phyloP scores from a whole-genome alignment of 2,329 filamentous ascomycete species.

The Aciculosporium take region DNA sequence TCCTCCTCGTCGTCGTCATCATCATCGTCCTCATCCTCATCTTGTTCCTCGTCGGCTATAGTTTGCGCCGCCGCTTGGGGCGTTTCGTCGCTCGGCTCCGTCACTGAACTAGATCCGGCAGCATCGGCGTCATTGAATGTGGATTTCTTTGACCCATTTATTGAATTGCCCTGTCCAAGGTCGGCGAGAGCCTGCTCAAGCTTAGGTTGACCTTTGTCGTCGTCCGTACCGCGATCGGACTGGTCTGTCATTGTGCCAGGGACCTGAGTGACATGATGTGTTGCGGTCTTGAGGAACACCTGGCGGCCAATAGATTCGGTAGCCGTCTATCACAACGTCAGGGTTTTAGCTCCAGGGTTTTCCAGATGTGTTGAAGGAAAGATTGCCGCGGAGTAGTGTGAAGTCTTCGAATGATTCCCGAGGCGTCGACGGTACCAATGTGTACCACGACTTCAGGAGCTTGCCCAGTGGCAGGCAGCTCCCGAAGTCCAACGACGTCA shows the following conservation, averaged over 20 bases:
- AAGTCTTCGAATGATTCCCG: background rate
- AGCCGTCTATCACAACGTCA: background rate
- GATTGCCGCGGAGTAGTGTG: background rate
- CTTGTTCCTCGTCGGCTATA: conserved; percentile 17
- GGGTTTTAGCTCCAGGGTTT: background rate
- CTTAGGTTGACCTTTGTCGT: background rate
- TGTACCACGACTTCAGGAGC: background rate
- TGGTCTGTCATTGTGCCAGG: conserved; percentile 6
- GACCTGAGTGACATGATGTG: conserved; percentile 4
- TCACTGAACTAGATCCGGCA: background rate
- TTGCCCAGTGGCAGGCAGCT: background rate
- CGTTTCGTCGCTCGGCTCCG: background rate
- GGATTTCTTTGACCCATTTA: background rate
- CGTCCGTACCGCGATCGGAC: conserved; percentile 4
- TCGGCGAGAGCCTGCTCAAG: background rate
- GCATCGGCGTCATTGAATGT: background rate
- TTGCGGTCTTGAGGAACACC: background rate
- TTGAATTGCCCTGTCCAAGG: background rate
- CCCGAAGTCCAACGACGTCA: conserved; percentile 1
- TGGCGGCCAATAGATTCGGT: background rate
- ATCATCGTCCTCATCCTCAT: conserved; percentile 30
- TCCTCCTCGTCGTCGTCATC: conserved; percentile 33
- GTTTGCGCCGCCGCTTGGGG: background rate
- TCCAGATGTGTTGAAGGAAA: background rate
- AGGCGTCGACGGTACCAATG: background rate